A percentile compares a stretch with the other conserved stretches of the same genome.
These are phyloP conservation scores for Neofusicoccum kwambonambiense DNA, from an alignment of 2,329 filamentous ascomycete genomes.

Conservation along the genomic window DNA sequence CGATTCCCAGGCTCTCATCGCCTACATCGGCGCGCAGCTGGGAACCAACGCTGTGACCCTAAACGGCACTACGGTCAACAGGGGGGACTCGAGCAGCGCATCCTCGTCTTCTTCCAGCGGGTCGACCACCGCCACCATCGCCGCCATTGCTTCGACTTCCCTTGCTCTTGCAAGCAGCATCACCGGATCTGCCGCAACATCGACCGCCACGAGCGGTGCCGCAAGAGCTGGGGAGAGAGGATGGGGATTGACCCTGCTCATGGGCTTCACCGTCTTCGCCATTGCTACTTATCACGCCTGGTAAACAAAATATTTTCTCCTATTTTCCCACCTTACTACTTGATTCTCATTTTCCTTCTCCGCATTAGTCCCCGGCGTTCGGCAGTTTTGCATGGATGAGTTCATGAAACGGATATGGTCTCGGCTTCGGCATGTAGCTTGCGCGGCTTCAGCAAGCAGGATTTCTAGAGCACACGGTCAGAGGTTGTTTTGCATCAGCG, in stretches of 20 bases:
- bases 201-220: not conserved
- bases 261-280: not conserved
- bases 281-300: slow-evolving; percentile 8
- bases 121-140: not conserved
- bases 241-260: slow-evolving; percentile 1
- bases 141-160: slow-evolving; percentile 3
- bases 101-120: not conserved
- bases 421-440: not conserved
- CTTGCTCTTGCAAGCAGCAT: slow-evolving; percentile 1
- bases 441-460: not conserved
- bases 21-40: slow-evolving; percentile 43
- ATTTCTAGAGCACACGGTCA: not conserved
- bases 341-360: not conserved
- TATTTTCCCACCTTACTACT: not conserved
- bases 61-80: slow-evolving; percentile 10
- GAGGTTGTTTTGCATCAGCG: not conserved
- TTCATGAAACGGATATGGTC: not conserved
- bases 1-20: slow-evolving; percentile 49
- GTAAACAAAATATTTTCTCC: not conserved
- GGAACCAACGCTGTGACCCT: slow-evolving; percentile 32
- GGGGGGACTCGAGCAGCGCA: not conserved
- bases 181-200: not conserved
- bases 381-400: not conserved
- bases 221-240: not conserved
- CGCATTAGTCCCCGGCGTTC: slow-evolving; percentile 12